A percentile compares a stretch with the other conserved stretches of the same genome.
Conservation (phyloP, 345 rosid genomes). For the Zanthoxylum bungeanum region DNA sequence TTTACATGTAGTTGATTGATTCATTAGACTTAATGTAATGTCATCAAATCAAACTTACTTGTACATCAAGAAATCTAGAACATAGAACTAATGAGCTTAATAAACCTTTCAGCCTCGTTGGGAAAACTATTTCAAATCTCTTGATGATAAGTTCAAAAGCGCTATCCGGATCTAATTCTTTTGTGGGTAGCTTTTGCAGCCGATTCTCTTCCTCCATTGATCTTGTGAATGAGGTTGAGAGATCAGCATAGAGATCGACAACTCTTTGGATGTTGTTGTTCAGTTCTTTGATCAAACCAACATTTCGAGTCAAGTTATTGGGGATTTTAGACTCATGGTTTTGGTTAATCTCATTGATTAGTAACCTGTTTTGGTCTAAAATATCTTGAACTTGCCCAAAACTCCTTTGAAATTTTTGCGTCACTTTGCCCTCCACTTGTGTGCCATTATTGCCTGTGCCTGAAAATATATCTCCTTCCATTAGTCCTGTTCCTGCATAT, state of each 20-base stretch:
- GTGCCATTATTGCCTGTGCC: slow-evolving; percentile 48
- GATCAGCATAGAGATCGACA: slow-evolving; percentile 80
- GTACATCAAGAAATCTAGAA: slow-evolving; percentile 26
- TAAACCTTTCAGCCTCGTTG: no score
- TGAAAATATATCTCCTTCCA: slow-evolving; percentile 75
- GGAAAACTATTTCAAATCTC: no score
- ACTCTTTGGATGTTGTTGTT: slow-evolving; percentile 84
- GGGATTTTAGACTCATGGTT: slow-evolving; percentile 85
- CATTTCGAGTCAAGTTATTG: slow-evolving; percentile 67
- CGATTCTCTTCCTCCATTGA: slow-evolving; percentile 71
- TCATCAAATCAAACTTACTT: slow-evolving; percentile 14
- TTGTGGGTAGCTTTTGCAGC: slow-evolving; percentile 61
- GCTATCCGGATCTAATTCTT: slow-evolving; percentile 79
- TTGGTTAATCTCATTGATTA: slow-evolving; percentile 81
- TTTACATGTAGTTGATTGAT: no score
- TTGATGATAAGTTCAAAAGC: no score
- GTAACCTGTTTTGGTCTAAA: slow-evolving; percentile 74
- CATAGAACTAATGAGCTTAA: slow-evolving; percentile 21
- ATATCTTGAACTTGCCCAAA: slow-evolving; percentile 80
- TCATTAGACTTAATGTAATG: slow-evolving; percentile 5
- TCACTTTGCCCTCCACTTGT: slow-evolving; percentile 52
- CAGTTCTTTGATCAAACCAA: slow-evolving; percentile 81
- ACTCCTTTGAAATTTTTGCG: slow-evolving; percentile 75
- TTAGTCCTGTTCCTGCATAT: slow-evolving; percentile 20
- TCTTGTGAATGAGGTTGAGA: slow-evolving; percentile 58